Evolutionary conservation across 2,329 filamentous ascomycete species (phyloP).

Genomic region (Hypoxylon sp.): DNA sequence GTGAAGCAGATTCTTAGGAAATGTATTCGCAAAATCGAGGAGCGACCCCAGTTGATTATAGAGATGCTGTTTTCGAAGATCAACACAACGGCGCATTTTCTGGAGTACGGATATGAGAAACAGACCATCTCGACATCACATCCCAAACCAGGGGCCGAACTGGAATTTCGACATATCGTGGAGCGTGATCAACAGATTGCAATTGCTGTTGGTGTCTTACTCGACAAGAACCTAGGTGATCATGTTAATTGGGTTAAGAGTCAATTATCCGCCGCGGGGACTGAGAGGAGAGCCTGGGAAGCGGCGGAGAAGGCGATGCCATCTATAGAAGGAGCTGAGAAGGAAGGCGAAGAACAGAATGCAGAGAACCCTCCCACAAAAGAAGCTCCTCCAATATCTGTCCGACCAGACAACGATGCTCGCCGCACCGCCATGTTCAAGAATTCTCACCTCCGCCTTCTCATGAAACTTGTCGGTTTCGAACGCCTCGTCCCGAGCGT

Average conservation of each 20-base stretch:
- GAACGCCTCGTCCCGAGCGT: constrained; percentile 67
- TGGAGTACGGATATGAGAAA: constrained; percentile 92
- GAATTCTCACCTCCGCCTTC: constrained; percentile 86
- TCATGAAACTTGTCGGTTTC: constrained; percentile 84
- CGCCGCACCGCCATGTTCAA: constrained; percentile 85
- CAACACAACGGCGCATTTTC: constrained; percentile 83
- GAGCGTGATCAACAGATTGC: constrained; percentile 80
- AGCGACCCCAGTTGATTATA: constrained; percentile 86
- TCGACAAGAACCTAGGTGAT: constrained; percentile 84
- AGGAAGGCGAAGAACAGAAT: constrained; percentile 47
- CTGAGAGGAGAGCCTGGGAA: constrained; percentile 84
- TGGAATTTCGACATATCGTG: constrained; percentile 83
- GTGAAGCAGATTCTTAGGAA: constrained; percentile 86
- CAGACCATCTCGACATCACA: constrained; percentile 75
- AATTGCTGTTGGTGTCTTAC: constrained; percentile 82
- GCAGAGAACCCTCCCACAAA: constrained; percentile 53
- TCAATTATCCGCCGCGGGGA: constrained; percentile 76
- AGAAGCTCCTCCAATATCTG: constrained; percentile 65
- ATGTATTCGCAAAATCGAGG: constrained; percentile 86
- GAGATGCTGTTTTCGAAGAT: constrained; percentile 98
- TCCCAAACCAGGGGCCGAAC: constrained; percentile 80
- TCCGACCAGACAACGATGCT: constrained; percentile 76
- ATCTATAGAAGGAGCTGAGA: constrained; percentile 56
- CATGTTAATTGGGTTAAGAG: constrained; percentile 87
- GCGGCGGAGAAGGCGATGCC: constrained; percentile 75